A percentile compares a stretch with the other conserved stretches of the same genome.
These are phyloP conservation scores for Avicennia marina DNA, from an alignment of 257 asterid species.

Conservation along the genomic window DNA sequence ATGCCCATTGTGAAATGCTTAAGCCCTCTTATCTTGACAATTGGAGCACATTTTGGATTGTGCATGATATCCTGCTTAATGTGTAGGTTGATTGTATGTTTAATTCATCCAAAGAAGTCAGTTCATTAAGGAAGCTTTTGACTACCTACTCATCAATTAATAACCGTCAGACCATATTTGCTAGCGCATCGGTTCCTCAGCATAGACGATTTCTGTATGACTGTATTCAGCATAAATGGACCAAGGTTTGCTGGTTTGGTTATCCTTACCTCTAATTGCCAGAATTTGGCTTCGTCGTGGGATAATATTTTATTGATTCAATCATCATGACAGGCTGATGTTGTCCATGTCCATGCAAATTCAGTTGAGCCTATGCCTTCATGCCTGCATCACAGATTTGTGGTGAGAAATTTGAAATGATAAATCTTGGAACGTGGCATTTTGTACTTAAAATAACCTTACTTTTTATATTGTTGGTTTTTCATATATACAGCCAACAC, in stretches of 20 bases:
- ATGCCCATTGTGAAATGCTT: background rate
- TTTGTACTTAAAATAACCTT: too few species aligned
- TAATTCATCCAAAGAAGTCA: conserved; percentile 80
- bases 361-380: conserved; percentile 83
- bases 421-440: background rate
- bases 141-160: conserved; percentile 69
- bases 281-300: conserved; percentile 9
- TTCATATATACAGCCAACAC: too few species aligned
- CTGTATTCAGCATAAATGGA: conserved; percentile 92
- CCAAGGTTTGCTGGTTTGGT: conserved; percentile 51
- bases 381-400: conserved; percentile 76
- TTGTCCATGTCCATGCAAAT: conserved; percentile 75
- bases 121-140: conserved; percentile 73
- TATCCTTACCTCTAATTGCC: conserved; percentile 6
- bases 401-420: conserved; percentile 40
- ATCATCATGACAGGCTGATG: conserved; percentile 57
- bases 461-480: too few species aligned
- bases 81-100: conserved; percentile 89
- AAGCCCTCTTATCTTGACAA: background rate
- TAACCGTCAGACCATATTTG: conserved; percentile 77
- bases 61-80: conserved; percentile 9
- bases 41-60: conserved; percentile 8
- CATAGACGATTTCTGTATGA: conserved; percentile 76
- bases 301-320: conserved; percentile 16
- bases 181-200: conserved; percentile 95